Evolutionary conservation across 768 basidiomycete genomes (phyloP), one percentile per base, ranked within the genome.

Genomic region (Myochromella boudieri): DNA sequence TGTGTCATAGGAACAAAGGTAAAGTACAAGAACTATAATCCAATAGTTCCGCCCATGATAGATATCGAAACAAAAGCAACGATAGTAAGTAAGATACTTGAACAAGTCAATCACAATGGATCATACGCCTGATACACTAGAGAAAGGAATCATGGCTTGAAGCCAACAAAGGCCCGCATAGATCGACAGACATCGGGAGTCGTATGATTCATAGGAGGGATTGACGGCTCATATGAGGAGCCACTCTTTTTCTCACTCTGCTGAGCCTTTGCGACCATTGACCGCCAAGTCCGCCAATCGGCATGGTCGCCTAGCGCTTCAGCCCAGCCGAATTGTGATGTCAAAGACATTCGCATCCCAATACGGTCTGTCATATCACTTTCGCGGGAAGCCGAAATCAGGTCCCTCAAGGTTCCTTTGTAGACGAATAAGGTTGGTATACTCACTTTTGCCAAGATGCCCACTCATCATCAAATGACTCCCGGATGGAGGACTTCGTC

Each of bases 311-410:
- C 72, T 7, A 64, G 53, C 21, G 78, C 76, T 46, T 77, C 77
- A 2, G 57, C 41, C 87, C 86, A 88, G 12, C 59, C 60, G 22
- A 82, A 59, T 43, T 74, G 69, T 3, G 69, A 63, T 37, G 65
- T 63, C 22, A 87, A 65, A 38, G 67, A 65, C 12, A 68, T 67
- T 28, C 82, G 77, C 68, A 87, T 77, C 38, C 75, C 72, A 34
- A 85, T 82, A 10, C 87, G 83, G 55, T 86, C 84, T 32, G 69
- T 69, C 88, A 91, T 90, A 51, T 91, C 87, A 53, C 87, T 90
- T 48, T 17, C 49, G 33, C n/a, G n/a, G n/a, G n/a, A n/a, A n/a
- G n/a, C n/a, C n/a, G n/a, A n/a, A n/a, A n/a, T n/a, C n/a, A n/a
- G n/a, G n/a, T n/a, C n/a, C n/a, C n/a, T 31, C 29, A 31, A 8